Conservation (phyloP, 352 stramenopile species). For the Blastocystis sp. region DNA sequence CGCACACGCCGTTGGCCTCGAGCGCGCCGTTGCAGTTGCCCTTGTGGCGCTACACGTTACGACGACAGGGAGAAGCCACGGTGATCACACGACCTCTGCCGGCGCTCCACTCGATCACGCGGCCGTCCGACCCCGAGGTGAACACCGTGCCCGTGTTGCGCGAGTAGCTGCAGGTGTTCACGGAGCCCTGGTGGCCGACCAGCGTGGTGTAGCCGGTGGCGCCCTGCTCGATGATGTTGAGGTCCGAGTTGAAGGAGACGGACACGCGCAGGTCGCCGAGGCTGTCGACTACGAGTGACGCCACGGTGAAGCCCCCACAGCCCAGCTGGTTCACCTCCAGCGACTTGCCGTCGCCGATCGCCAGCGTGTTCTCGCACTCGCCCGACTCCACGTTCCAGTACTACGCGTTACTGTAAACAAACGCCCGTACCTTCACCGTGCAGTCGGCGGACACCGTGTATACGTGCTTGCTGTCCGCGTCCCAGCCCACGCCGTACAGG, state of each 20-base stretch:
- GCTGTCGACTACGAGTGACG: slow-evolving; percentile 38
- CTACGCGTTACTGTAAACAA: background rate
- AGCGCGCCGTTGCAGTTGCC: slow-evolving; percentile 83
- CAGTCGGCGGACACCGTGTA: slow-evolving; percentile 86
- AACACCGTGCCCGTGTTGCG: slow-evolving; percentile 79
- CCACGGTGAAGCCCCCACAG: background rate
- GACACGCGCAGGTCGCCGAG: slow-evolving; percentile 27
- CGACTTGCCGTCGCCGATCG: slow-evolving; percentile 63
- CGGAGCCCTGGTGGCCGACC: slow-evolving; percentile 49
- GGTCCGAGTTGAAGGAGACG: slow-evolving; percentile 49
- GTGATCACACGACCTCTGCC: slow-evolving; percentile 78
- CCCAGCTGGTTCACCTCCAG: slow-evolving; percentile 46
- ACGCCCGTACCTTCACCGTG: slow-evolving; percentile 82
- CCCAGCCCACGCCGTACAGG: slow-evolving; percentile 86
- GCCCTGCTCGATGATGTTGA: slow-evolving; percentile 68
- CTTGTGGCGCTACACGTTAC: slow-evolving; percentile 77
- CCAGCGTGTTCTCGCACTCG: slow-evolving; percentile 35
- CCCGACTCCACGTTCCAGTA: slow-evolving; percentile 63
- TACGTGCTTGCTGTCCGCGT: slow-evolving; percentile 82
- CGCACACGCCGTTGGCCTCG: slow-evolving; percentile 79
- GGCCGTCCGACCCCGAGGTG: slow-evolving; percentile 84
- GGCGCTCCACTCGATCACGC: slow-evolving; percentile 81
- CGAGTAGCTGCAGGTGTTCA: slow-evolving; percentile 30
- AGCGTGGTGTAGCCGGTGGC: slow-evolving; percentile 42
- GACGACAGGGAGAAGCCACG: slow-evolving; percentile 79